Conservation (phyloP, 1,284 basidiomycete species). For the Gomphus bonarii region DNA sequence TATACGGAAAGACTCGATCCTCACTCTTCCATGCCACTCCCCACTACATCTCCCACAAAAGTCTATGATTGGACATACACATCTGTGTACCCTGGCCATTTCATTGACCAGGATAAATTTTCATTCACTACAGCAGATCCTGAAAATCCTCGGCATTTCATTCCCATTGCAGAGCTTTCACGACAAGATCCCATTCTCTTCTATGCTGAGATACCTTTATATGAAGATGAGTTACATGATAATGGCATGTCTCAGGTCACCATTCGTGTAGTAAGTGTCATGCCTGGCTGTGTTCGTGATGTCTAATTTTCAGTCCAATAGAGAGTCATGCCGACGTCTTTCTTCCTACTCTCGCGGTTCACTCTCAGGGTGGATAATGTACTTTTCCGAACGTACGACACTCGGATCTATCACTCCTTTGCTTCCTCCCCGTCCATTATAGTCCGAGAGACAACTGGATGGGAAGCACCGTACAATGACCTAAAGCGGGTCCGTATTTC, state of each 20-base stretch:
- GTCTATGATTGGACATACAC: constrained; percentile 99
- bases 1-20: constrained; percentile 45
- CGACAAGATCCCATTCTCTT: constrained; percentile 89
- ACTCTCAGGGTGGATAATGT: constrained; percentile 95
- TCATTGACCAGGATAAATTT: constrained; percentile 16
- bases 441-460: constrained; percentile 77
- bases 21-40: constrained; percentile 54
- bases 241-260: constrained; percentile 80
- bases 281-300: not conserved
- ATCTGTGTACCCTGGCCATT: constrained; percentile 72
- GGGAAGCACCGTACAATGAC: constrained; percentile 81
- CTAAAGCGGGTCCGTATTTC: constrained; percentile 57
- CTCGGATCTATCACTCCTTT: constrained; percentile 85
- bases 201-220: constrained; percentile 87
- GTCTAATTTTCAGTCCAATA: constrained; percentile 22
- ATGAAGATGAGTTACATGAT: constrained; percentile 92
- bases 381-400: constrained; percentile 86
- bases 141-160: constrained; percentile 43
- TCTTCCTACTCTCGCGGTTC: constrained; percentile 87
- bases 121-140: constrained; percentile 45
- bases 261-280: constrained; percentile 68
- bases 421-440: constrained; percentile 46
- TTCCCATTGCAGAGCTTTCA: constrained; percentile 78
- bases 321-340: constrained; percentile 96
- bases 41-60: constrained; percentile 66